These are phyloP conservation scores for Potentilla sterilis DNA, from an alignment of 306 rosid genomes.

Conservation along the genomic window DNA sequence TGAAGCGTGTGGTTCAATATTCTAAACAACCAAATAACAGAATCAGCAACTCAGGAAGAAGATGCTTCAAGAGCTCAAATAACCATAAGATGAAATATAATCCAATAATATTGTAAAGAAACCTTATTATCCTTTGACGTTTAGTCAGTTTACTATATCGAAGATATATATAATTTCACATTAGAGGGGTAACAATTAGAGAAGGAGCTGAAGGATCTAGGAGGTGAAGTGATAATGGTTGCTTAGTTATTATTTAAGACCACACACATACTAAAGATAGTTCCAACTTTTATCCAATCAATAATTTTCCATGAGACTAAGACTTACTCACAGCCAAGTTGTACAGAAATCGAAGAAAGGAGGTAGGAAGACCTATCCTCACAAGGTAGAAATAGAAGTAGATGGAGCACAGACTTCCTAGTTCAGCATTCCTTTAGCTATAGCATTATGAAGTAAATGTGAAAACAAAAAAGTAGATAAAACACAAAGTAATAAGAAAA, in stretches of 20 bases:
- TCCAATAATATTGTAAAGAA: neutral
- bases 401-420: neutral
- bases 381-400: neutral
- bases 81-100: neutral
- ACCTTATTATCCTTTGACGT: neutral
- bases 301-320: neutral
- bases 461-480: neutral
- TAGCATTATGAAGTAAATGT: neutral
- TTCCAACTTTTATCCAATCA: neutral
- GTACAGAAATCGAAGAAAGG: neutral
- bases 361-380: neutral
- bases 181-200: neutral
- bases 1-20: slow-evolving; percentile 77
- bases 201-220: neutral
- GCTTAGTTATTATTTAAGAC: neutral
- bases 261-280: neutral
- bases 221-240: neutral
- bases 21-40: slow-evolving; percentile 49
- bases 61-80: neutral
- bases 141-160: neutral
- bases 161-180: neutral
- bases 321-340: neutral
- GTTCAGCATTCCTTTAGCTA: neutral
- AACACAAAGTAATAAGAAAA: neutral
- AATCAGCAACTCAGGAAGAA: slow-evolving; percentile 23